Evolutionary conservation across 768 basidiomycete species (phyloP).

Genomic region (Rhodotorula kratochvilovae): DNA sequence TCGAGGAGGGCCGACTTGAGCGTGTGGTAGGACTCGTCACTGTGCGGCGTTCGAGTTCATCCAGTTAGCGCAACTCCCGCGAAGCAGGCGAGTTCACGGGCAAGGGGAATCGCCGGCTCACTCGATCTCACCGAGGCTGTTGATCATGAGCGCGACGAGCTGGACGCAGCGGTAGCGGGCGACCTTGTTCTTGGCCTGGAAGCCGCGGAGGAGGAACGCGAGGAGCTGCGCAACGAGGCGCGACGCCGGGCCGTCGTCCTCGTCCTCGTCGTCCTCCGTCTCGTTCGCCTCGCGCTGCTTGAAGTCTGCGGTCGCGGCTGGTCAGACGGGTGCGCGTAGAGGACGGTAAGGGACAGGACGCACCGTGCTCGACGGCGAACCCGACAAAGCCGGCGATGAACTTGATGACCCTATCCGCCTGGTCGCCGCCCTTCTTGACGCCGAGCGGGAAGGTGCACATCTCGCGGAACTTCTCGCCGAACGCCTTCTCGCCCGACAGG

Average conservation of each 20-base stretch:
- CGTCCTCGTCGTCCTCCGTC: constrained; percentile 52
- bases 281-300: constrained; percentile 46
- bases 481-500: constrained; percentile 69
- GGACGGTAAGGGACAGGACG: neutral
- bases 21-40: constrained; percentile 66
- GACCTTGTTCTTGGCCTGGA: constrained; percentile 77
- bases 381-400: constrained; percentile 74
- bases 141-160: constrained; percentile 71
- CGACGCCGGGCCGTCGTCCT: constrained; percentile 60
- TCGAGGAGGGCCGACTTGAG: constrained; percentile 65
- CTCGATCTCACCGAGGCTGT: constrained; percentile 79
- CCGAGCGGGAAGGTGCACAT: constrained; percentile 59
- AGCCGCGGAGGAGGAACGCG: constrained; percentile 69
- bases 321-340: constrained; percentile 49
- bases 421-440: constrained; percentile 71
- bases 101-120: constrained; percentile 49
- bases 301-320: constrained; percentile 30
- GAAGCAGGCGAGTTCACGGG: neutral
- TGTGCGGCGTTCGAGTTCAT: too few relatives aligned
- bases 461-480: constrained; percentile 62
- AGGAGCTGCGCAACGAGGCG: constrained; percentile 66
- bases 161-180: constrained; percentile 76
- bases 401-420: constrained; percentile 73
- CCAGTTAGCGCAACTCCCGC: neutral
- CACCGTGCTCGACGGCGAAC: constrained; percentile 73